Percentiles rank a stretch among this genome's conserved stretches.
Evolutionary conservation across 495 filamentous ascomycete species (phyloP).

Genomic region (Acidiella bohemica): DNA sequence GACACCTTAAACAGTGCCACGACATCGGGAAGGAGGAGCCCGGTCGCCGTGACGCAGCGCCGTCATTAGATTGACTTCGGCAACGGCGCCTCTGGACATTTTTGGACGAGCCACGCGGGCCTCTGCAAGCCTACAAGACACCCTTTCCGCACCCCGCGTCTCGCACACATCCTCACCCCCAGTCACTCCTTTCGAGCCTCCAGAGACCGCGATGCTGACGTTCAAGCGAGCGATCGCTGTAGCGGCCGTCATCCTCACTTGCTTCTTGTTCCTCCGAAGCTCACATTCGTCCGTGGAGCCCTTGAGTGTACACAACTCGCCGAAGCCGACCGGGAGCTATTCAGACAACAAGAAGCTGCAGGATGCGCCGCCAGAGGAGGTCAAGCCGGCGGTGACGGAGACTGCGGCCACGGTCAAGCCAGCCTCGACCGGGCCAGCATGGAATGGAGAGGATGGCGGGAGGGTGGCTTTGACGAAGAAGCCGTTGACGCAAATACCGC

Average conservation of each 20-base stretch:
- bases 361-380: slow-evolving; percentile 2
- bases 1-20: too few relatives aligned
- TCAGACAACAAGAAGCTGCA: slow-evolving; percentile 19
- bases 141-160: too few relatives aligned
- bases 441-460: slow-evolving; percentile 22
- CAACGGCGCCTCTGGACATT: too few relatives aligned
- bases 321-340: slow-evolving; percentile 22
- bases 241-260: slow-evolving; percentile 50
- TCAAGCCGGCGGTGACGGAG: not conserved
- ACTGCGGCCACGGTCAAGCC: slow-evolving; percentile 6
- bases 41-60: too few relatives aligned
- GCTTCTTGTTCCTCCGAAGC: slow-evolving; percentile 57
- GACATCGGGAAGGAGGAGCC: too few relatives aligned
- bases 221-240: slow-evolving; percentile 60
- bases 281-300: slow-evolving; percentile 35
- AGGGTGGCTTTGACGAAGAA: slow-evolving; percentile 37
- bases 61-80: too few relatives aligned
- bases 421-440: slow-evolving; percentile 6
- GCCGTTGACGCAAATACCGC: slow-evolving; percentile 26
- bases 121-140: too few relatives aligned
- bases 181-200: too few relatives aligned
- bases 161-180: too few relatives aligned
- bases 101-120: too few relatives aligned
- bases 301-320: slow-evolving; percentile 21
- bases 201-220: slow-evolving; percentile 45